Conservation (phyloP, 495 filamentous ascomycete genomes). For the Penicillium canariense region DNA sequence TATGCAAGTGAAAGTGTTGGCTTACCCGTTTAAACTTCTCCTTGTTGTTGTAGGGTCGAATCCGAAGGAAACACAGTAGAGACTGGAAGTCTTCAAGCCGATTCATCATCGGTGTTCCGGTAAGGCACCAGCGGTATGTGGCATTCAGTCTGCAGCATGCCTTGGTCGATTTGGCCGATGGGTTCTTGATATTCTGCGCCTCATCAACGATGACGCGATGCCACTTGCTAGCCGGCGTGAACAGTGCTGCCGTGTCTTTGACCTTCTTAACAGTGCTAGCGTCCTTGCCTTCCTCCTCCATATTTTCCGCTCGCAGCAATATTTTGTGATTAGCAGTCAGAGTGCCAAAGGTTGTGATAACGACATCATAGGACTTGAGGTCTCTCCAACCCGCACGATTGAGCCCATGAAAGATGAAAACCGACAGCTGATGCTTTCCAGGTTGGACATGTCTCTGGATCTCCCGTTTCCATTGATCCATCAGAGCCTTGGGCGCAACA, state of each 20-base stretch:
- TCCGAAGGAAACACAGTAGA: slow-evolving; percentile 75
- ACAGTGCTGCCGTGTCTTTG: slow-evolving; percentile 50
- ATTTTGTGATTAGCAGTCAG: slow-evolving; percentile 57
- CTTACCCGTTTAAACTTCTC: slow-evolving; percentile 59
- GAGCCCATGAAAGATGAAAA: slow-evolving; percentile 64
- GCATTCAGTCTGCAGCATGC: slow-evolving; percentile 62
- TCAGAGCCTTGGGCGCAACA: slow-evolving; percentile 78
- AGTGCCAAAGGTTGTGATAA: slow-evolving; percentile 88
- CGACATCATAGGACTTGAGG: slow-evolving; percentile 71
- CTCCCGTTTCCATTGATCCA: slow-evolving; percentile 89
- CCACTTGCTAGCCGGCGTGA: slow-evolving; percentile 66
- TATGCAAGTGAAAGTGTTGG: neutral
- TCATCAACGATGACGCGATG: slow-evolving; percentile 89
- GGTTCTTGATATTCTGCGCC: slow-evolving; percentile 93
- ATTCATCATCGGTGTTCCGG: slow-evolving; percentile 96
- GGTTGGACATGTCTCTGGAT: slow-evolving; percentile 68
- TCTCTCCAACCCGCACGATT: slow-evolving; percentile 57
- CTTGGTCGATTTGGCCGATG: slow-evolving; percentile 60
- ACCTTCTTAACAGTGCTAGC: slow-evolving; percentile 16
- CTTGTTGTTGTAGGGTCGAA: slow-evolving; percentile 72
- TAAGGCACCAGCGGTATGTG: slow-evolving; percentile 77
- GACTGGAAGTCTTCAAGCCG: slow-evolving; percentile 78
- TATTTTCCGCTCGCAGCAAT: slow-evolving; percentile 54
- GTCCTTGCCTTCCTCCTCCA: slow-evolving; percentile 31
- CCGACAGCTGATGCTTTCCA: slow-evolving; percentile 57